A percentile compares a stretch with the other conserved stretches of the same genome.
These are phyloP conservation scores for Sporothrix phasma DNA, from an alignment of 2,329 filamentous ascomycete genomes.

Conservation along the genomic window DNA sequence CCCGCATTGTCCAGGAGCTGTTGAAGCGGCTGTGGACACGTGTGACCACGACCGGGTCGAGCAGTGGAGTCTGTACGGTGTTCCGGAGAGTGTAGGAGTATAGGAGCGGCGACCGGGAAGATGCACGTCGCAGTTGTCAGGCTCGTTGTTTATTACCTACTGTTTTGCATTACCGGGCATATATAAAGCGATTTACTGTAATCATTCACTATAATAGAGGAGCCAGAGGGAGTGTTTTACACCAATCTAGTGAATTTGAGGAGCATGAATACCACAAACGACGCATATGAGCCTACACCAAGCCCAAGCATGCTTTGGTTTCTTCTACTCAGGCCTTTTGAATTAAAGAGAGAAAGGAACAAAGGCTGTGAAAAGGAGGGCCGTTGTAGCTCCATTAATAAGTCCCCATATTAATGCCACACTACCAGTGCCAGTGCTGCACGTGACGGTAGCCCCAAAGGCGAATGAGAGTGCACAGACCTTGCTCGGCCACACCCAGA, in stretches of 20 bases:
- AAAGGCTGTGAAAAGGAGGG: not conserved
- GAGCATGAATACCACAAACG: not conserved
- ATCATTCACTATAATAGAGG: not conserved
- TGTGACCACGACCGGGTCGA: slow-evolving; percentile 57
- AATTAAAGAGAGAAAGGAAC: not conserved
- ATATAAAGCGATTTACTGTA: not conserved
- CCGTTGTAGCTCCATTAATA: not conserved
- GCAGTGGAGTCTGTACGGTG: slow-evolving; percentile 52
- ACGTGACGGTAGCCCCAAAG: not conserved
- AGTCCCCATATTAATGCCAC: not conserved
- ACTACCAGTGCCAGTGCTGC: not conserved
- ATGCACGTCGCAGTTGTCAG: too few species aligned
- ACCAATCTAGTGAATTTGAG: not conserved
- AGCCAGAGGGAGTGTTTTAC: not conserved
- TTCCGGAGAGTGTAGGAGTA: slow-evolving; percentile 16
- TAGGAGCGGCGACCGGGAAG: too few species aligned
- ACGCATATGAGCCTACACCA: not conserved
- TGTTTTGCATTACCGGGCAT: not conserved
- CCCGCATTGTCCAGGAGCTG: slow-evolving; percentile 43
- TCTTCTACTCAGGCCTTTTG: not conserved
- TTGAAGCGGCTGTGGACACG: slow-evolving; percentile 50
- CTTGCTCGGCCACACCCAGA: too few species aligned
- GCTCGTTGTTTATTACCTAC: not conserved
- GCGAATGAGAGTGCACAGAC: slow-evolving; percentile 6
- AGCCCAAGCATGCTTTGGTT: too few species aligned